Base-by-base conservation (phyloP, 1,139 yeast species). In the Sugiyamaella grinbergsii region DNA sequence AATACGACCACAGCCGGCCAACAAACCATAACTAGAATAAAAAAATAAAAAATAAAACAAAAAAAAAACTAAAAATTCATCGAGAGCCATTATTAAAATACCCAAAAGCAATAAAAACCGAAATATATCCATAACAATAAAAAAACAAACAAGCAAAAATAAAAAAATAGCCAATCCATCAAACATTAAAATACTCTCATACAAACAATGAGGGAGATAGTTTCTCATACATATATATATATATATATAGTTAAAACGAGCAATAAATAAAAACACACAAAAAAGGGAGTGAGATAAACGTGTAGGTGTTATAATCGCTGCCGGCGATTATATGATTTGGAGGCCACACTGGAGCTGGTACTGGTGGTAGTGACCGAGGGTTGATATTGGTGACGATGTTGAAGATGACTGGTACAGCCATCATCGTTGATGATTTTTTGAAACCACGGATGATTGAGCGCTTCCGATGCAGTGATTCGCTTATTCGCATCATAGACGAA, bases 401-500 rank as follows among this genome's bases (percentile, higher is more conserved):
- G 41, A 11, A 43, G 41, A 28, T 43, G 40, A 24, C 41, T 34
- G 7, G 16, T 32, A 11, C 18, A 37, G 6, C 60, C 61, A 31
- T 54, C 56, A 36, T 58, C 59, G 11, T 40, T 31, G 32, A 59
- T 51, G n/a, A 47, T 26, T 26, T 50, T 47, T 24, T 42, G 42
- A 54, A 71, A 58, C 72, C 73, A 77, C 11, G 94, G 94, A 69
- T 93, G 98, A 39, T 73, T 73, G 50, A 90, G 74, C 18, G 95
- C 88, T 38, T 82, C 82, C 54, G 81, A 79, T 0, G 96, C 91
- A 43, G 82, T 78, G 53, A 90, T 83, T 68, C 98, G 79, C 56
- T 78, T 69, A 50, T 70, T 71, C 11, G 98, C 96, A 62, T 91
- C 88, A 45, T 87, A 91, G 16, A 84, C 80, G 58, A 93, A 77